These are phyloP conservation scores for Penicillium paradoxum DNA, from an alignment of 495 filamentous ascomycete species.

Conservation along the genomic window DNA sequence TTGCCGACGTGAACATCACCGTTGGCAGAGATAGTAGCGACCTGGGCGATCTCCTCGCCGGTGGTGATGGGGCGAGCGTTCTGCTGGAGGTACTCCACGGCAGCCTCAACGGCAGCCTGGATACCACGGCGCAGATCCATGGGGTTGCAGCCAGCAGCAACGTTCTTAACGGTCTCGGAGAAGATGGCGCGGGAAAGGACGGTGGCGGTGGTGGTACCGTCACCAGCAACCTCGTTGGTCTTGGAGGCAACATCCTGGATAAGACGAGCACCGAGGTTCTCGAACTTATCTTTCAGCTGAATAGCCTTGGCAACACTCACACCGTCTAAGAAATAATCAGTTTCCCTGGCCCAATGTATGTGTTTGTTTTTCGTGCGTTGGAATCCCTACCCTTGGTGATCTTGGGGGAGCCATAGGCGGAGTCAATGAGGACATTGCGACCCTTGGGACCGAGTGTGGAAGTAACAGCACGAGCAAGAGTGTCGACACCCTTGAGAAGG, in stretches of 20 bases:
- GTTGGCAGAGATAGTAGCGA: slow-evolving; percentile 96
- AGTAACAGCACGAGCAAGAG: slow-evolving; percentile 90
- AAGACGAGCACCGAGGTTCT: slow-evolving; percentile 95
- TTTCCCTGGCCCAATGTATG: neutral
- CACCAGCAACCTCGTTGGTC: slow-evolving; percentile 98
- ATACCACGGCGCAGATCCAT: slow-evolving; percentile 98
- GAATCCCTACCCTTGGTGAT: slow-evolving; percentile 86
- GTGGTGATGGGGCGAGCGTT: slow-evolving; percentile 98
- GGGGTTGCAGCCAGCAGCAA: slow-evolving; percentile 97
- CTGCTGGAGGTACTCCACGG: slow-evolving; percentile 85
- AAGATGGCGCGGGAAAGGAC: slow-evolving; percentile 98
- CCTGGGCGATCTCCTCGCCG: slow-evolving; percentile 93
- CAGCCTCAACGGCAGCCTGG: slow-evolving; percentile 91
- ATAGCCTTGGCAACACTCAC: slow-evolving; percentile 92
- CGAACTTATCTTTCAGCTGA: slow-evolving; percentile 95
- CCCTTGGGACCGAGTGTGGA: slow-evolving; percentile 97
- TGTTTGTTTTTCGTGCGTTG: neutral
- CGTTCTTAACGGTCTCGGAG: slow-evolving; percentile 99
- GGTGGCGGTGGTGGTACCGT: slow-evolving; percentile 96
- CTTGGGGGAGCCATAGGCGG: slow-evolving; percentile 95
- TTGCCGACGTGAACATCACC: slow-evolving; percentile 93
- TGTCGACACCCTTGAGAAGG: slow-evolving; percentile 91
- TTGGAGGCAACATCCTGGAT: slow-evolving; percentile 98
- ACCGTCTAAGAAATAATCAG: slow-evolving; percentile 54
- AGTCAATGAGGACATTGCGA: slow-evolving; percentile 96